These are phyloP conservation scores for Kodamaea suecica DNA, from an alignment of 1,139 yeast genomes.

Conservation along the genomic window DNA sequence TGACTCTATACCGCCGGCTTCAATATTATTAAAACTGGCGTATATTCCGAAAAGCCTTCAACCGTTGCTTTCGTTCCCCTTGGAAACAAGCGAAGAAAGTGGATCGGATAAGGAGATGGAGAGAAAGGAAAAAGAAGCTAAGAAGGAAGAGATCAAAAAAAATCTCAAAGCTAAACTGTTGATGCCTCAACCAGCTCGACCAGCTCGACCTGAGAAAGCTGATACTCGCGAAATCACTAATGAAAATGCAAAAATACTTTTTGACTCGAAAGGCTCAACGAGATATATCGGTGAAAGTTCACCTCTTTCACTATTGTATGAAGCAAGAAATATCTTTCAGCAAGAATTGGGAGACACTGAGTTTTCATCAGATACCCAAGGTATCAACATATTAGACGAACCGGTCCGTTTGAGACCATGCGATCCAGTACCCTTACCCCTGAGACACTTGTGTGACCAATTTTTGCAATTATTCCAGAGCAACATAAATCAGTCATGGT, in stretches of 20 bases:
- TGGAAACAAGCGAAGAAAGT: constrained; percentile 9
- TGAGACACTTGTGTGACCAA: constrained; percentile 13
- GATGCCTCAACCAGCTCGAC: constrained; percentile 13
- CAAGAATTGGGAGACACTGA: constrained; percentile 15
- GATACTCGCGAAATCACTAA: constrained; percentile 1
- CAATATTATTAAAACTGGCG: constrained; percentile 4
- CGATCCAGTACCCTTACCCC: constrained; percentile 15
- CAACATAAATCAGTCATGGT: constrained; percentile 21
- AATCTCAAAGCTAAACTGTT: constrained; percentile 4
- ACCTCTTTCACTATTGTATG: constrained; percentile 24
- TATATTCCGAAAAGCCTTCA: constrained; percentile 27
- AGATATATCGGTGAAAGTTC: constrained; percentile 29
- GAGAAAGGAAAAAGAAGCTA: constrained; percentile 2
- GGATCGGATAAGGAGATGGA: not conserved
- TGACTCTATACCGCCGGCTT: constrained; percentile 2
- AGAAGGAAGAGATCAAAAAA: constrained; percentile 1
- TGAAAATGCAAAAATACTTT: constrained; percentile 15
- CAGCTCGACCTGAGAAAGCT: not conserved
- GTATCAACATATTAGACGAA: constrained; percentile 19
- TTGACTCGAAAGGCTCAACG: constrained; percentile 22
- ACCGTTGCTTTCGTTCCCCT: constrained; percentile 25
- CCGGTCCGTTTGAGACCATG: constrained; percentile 13
- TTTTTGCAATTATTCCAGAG: constrained; percentile 17
- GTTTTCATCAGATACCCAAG: constrained; percentile 14
- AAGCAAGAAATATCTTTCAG: constrained; percentile 23